phyloP scores from a whole-genome alignment of 2,329 filamentous ascomycete species.

The Ceratocystis huliohia region DNA sequence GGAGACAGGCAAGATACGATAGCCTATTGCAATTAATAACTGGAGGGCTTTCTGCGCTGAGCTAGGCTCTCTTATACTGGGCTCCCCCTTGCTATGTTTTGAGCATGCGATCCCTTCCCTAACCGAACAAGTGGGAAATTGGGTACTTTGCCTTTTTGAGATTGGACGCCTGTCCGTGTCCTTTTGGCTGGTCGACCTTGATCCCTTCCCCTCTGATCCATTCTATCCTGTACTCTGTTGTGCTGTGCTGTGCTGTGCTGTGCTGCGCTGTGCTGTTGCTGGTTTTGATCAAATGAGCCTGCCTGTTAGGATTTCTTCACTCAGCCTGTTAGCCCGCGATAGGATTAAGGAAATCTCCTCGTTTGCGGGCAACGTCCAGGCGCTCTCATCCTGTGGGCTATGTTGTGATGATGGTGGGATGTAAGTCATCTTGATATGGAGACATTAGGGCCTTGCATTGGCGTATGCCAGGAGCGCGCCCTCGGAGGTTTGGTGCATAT shows the following conservation, averaged over 20 bases:
- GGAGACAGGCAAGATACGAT: not conserved
- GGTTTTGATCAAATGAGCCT: not conserved
- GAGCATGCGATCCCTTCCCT: conserved; percentile 1
- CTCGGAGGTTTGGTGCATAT: not conserved
- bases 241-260: not conserved
- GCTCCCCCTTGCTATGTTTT: not conserved
- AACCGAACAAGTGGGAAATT: conserved; percentile 4
- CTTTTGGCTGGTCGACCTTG: not conserved
- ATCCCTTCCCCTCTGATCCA: not conserved
- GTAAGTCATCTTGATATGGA: conserved; percentile 1
- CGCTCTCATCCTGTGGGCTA: not conserved
- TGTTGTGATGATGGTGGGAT: not conserved
- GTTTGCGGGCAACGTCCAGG: not conserved
- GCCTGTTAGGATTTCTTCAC: not conserved
- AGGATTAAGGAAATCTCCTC: not conserved
- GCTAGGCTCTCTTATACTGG: not conserved
- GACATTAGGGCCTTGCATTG: not conserved
- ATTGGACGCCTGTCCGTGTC: not conserved
- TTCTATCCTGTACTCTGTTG: not conserved
- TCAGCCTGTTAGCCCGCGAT: not conserved
- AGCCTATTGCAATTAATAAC: too few species aligned
- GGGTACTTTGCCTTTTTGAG: not conserved
- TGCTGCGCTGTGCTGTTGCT: not conserved
- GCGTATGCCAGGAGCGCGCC: not conserved
- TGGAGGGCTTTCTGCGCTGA: not conserved